Conservation (phyloP, 2,329 filamentous ascomycete species). For the Chaetothyriales sp. region DNA sequence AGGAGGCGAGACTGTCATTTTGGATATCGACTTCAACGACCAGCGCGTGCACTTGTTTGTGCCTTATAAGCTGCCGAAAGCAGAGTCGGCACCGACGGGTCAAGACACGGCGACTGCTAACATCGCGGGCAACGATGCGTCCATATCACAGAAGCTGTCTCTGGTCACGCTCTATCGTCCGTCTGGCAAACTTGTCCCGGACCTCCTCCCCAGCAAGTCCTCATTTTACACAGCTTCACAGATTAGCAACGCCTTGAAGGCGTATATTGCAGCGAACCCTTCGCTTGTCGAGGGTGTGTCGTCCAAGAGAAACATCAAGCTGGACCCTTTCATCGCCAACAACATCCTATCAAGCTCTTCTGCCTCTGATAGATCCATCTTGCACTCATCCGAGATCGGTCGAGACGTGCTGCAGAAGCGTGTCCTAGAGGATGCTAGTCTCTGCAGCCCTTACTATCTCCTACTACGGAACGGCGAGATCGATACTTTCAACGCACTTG, state of each 20-base stretch:
- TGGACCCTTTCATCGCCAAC: constrained; percentile 49
- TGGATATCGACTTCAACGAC: constrained; percentile 51
- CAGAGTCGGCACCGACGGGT: constrained; percentile 31
- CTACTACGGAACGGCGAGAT: constrained; percentile 37
- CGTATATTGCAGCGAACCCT: constrained; percentile 35
- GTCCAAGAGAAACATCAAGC: constrained; percentile 41
- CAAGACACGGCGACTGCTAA: constrained; percentile 21
- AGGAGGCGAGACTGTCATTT: constrained; percentile 47
- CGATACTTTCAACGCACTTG: constrained; percentile 22
- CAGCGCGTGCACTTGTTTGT: constrained; percentile 39
- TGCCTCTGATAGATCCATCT: constrained; percentile 40
- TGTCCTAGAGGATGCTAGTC: constrained; percentile 34
- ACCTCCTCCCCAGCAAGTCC: constrained; percentile 37
- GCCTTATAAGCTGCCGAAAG: constrained; percentile 48
- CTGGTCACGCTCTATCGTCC: constrained; percentile 42
- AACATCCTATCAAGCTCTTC: constrained; percentile 39
- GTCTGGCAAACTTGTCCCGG: constrained; percentile 41
- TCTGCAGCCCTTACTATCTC: constrained; percentile 41
- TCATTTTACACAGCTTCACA: constrained; percentile 46
- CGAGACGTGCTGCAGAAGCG: constrained; percentile 47
- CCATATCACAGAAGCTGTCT: constrained; percentile 27
- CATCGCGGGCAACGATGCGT: constrained; percentile 25
- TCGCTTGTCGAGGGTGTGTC: constrained; percentile 8
- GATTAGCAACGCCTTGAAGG: constrained; percentile 40
- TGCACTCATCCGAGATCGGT: constrained; percentile 42